Base-by-base conservation (phyloP, 1,284 basidiomycete genomes). In the Trichosporon asahii region DNA sequence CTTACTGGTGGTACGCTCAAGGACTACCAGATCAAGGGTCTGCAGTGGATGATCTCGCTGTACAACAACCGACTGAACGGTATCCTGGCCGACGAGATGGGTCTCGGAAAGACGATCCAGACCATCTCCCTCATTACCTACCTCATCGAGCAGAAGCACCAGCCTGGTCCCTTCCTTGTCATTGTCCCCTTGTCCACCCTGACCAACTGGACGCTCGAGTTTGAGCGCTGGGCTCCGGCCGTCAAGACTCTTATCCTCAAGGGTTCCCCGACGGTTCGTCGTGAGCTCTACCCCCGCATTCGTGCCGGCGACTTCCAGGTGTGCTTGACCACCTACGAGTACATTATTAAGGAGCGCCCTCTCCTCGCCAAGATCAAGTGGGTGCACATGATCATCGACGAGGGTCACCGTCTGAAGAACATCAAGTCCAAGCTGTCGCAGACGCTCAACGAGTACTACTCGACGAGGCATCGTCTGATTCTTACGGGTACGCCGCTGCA, bases 371-470 rank as follows among this genome's bases (percentile, higher is more conserved):
- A 95, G 85, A 90, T 96, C 80, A 95, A 95, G 82, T 99, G 97
- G 97, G 85, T 98, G 23, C 95, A 97, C 83, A 97, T 98, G 91
- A 98, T 99, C 82, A 97, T 99, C 75, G 97, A 99, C 81, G 97
- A 99, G 87, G 97, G 97, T 80, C 97, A 99, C 85, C 91, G 97
- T 80, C 96, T 99, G 94, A 99, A 99, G 87, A 99, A 99, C 82
- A 95, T 96, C 0, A 93, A 98, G 84, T 92, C 90, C 79, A 98
- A 98, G 86, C 88, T 99, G 33, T 89, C 91, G 1, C 90, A 95
- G 82, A 99, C 96, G 0, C 88, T 99, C 40, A 95, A 93, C 23
- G 92, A 92, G 71, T 93, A 92, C 85, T 99, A 99, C 83, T 90
- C 91, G 77, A 94, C 94, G 37, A 90, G 93, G 66, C 96, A 94